Evolutionary conservation across 345 rosid genomes (phyloP), one percentile per base, ranked within the genome.

Genomic region (Microcos paniculata): DNA sequence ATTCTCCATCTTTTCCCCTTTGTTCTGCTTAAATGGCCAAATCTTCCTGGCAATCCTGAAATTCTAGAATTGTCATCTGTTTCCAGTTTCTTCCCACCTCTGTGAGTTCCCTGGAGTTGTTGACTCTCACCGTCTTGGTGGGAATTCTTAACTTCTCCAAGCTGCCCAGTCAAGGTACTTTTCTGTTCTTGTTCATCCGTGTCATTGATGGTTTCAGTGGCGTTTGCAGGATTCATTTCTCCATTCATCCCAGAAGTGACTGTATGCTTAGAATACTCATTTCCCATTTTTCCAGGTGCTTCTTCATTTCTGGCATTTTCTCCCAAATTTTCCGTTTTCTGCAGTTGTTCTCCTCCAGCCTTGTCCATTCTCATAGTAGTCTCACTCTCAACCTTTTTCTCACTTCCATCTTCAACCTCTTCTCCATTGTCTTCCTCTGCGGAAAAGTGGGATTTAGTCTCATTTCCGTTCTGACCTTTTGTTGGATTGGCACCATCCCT

Each of bases 1-100:
- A 40, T 52, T 71, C 78, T 80, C 88, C 85, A 77, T 78, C 72
- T 78, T 80, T 74, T 83, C 40, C 80, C 82, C 74, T 73, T 80
- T 14, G 74, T 68, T 62, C 71, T 72, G 35, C 84, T 70, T 49
- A 49, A 55, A 38, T 26, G 64, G 3, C 55, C 77, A 71, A 67
- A 61, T 74, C 49, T 75, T 45, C 70, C 62, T 38, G 45, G 48
- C 71, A 40, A 49, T 70, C 70, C 76, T 19, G 59, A 38, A 63
- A 3, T 58, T 56, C 71, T 72, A 1, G 71, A 35, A 28, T 35
- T 61, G 0, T 79, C 78, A 12, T 21, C 10, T 63, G 40, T 71
- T 80, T 82, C 84, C 70, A 75, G 6, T 52, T 80, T 80, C 35
- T 15, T 57, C 26, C 56, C 79, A 53, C 83, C 83, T 33, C 68